phyloP scores from a whole-genome alignment of 192 early-diverging fungal genomes.

The Lobosporangium transversale region DNA sequence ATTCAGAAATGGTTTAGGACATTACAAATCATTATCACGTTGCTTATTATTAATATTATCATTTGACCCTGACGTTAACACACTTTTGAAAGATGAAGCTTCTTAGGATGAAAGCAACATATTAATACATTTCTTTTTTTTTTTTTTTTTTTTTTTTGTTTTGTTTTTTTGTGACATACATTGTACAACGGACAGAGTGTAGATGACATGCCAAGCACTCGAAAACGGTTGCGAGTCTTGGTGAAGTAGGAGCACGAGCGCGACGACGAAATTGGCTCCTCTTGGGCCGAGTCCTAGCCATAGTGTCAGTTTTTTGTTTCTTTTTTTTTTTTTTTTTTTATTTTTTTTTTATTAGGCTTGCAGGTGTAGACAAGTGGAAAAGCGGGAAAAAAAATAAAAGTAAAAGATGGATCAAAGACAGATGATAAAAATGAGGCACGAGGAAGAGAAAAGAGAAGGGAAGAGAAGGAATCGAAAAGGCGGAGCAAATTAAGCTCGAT shows the following conservation, averaged over 20 bases:
- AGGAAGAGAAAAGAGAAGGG: no score
- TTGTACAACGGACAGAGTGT: slow-evolving; percentile 71
- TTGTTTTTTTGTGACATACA: slow-evolving; percentile 74
- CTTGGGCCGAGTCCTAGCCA: slow-evolving; percentile 58
- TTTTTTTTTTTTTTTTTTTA: background rate
- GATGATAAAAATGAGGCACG: no score
- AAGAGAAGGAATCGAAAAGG: no score
- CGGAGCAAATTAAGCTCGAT: no score
- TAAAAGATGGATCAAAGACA: no score
- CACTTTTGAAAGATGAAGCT: background rate
- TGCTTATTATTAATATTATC: no score
- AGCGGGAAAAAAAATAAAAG: no score
- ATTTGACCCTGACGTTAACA: background rate
- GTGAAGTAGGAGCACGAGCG: no score
- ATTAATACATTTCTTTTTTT: background rate
- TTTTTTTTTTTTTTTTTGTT: slow-evolving; percentile 1
- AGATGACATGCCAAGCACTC: slow-evolving; percentile 87
- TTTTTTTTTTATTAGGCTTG: no score
- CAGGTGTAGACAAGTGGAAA: no score
- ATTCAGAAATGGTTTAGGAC: no score
- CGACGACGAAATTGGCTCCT: slow-evolving; percentile 62
- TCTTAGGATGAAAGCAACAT: background rate
- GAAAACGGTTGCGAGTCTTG: slow-evolving; percentile 74
- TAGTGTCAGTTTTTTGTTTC: background rate
- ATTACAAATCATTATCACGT: no score